These are phyloP conservation scores for Mollisia scopiformis DNA, from an alignment of 2,329 filamentous ascomycete species.

Conservation along the genomic window DNA sequence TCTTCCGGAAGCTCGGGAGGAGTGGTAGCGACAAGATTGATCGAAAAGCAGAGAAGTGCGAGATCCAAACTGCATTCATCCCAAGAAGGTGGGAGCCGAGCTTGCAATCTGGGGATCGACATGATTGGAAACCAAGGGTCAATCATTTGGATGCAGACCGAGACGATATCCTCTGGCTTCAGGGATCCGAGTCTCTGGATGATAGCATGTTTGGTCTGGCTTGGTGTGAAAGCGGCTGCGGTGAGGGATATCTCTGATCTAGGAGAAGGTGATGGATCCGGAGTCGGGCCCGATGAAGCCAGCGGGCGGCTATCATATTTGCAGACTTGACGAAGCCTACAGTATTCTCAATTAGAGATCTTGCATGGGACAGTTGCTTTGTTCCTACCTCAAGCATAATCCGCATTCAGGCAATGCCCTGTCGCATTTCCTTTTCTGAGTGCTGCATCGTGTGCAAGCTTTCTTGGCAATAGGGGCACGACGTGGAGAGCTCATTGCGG, in stretches of 20 bases:
- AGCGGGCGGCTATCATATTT: conserved; percentile 9
- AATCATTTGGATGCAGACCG: conserved; percentile 14
- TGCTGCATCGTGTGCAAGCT: conserved; percentile 26
- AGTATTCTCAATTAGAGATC: conserved; percentile 14
- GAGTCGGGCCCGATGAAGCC: neutral
- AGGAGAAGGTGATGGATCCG: conserved; percentile 7
- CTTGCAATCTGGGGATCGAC: conserved; percentile 15
- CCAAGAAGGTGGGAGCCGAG: conserved; percentile 21
- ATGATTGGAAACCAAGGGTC: conserved; percentile 26
- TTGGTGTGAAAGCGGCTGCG: conserved; percentile 8
- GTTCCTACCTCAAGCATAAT: conserved; percentile 22
- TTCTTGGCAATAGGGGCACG: conserved; percentile 16
- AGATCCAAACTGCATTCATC: conserved; percentile 19
- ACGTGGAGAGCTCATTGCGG: conserved; percentile 14
- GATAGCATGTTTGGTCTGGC: conserved; percentile 18
- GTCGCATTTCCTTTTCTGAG: conserved; percentile 26
- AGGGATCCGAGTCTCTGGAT: conserved; percentile 15
- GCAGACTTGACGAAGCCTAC: conserved; percentile 21
- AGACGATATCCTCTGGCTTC: conserved; percentile 16
- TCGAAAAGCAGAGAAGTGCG: conserved; percentile 19
- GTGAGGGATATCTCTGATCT: conserved; percentile 10
- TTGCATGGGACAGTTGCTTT: conserved; percentile 4
- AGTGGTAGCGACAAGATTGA: conserved; percentile 19
- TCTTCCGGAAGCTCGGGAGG: conserved; percentile 5
- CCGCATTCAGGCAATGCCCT: conserved; percentile 22